Base-by-base conservation (phyloP, 2,329 filamentous ascomycete genomes). In the Alternaria dauci region DNA sequence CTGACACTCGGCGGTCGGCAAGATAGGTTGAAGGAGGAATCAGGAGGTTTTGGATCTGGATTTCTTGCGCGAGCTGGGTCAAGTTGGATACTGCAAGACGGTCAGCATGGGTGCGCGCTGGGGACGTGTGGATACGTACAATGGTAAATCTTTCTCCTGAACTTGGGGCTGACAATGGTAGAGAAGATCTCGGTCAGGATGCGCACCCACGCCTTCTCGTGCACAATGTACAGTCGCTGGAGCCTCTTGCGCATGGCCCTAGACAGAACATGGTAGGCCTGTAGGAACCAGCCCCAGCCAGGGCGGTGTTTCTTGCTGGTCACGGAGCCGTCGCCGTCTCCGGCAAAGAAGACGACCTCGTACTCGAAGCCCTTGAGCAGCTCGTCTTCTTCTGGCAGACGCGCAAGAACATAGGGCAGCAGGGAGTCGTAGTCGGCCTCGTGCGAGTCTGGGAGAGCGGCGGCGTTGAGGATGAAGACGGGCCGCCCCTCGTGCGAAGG, bases 261-360 rank as follows among this genome's bases (percentile, higher is more conserved):
- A 34, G 82, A 82, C 52, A 87, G 78, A 61, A 86, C 79, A 68
- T 86, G 83, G 72, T 87, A 87, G 16, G 84, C 84, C 66, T 86
- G 84, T 52, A 87, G 74, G 64, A 85, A 86, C 85, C 85, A 87
- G 39, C 83, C 83, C 79, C 83, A 84, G 26, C 82, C 82, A 1
- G 85, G 84, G 44, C 80, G 69, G 52, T 78, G 78, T 72, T 83
- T 85, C 73, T 81, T 85, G 42, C 76, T 72, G 9, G 80, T 81
- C 14, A 76, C 78, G 47, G 78, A 79, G 48, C 80, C 82, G 47
- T 79, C 79, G 38, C 80, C 80, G 9, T 83, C 84, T n/a, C 84
- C 85, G 5, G 85, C 84, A 67, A 87, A 86, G 75, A 87, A 86
- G 56, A 87, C 77, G 46, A 87, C 81, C 68, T 86, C 85, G 65